These are phyloP conservation scores for Agapanthus africanus DNA, from an alignment of 106 monocot species.

Conservation along the genomic window DNA sequence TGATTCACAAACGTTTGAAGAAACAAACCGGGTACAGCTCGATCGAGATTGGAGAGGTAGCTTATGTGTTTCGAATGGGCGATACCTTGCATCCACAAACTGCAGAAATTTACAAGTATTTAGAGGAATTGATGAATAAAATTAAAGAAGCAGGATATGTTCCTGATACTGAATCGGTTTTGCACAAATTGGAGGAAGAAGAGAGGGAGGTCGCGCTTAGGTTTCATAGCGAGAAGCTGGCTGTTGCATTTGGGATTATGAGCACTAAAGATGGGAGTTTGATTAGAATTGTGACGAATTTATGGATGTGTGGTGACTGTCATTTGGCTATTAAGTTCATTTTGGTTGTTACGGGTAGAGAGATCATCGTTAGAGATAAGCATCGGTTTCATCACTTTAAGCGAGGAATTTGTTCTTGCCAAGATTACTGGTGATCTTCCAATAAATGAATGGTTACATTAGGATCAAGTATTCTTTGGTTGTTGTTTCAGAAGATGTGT, in stretches of 20 bases:
- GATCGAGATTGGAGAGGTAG: slow-evolving; percentile 29
- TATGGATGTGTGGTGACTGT: slow-evolving; percentile 52
- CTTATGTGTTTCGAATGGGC: slow-evolving; percentile 51
- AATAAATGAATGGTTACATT: not conserved
- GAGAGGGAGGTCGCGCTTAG: slow-evolving; percentile 57
- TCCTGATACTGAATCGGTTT: slow-evolving; percentile 38
- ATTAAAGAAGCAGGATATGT: slow-evolving; percentile 32
- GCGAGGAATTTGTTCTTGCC: slow-evolving; percentile 43
- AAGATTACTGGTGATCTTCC: slow-evolving; percentile 41
- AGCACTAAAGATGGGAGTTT: slow-evolving; percentile 19
- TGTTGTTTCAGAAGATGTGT: too few relatives aligned
- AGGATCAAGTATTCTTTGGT: not conserved
- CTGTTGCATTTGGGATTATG: slow-evolving; percentile 53
- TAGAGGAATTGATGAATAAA: slow-evolving; percentile 34
- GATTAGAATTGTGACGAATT: slow-evolving; percentile 49
- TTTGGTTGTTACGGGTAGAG: slow-evolving; percentile 26
- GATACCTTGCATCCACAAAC: slow-evolving; percentile 37
- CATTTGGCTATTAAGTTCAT: slow-evolving; percentile 48
- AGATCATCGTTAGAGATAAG: slow-evolving; percentile 48
- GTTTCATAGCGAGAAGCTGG: slow-evolving; percentile 60
- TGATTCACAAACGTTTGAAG: slow-evolving; percentile 37
- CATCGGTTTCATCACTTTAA: slow-evolving; percentile 54
- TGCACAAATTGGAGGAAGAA: slow-evolving; percentile 65
- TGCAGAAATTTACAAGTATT: slow-evolving; percentile 25
- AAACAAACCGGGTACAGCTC: slow-evolving; percentile 50